Evolutionary conservation across 78 protist species (phyloP), one percentile per base, ranked within the genome.

Genomic region (Dictyostelium firmibasis): DNA sequence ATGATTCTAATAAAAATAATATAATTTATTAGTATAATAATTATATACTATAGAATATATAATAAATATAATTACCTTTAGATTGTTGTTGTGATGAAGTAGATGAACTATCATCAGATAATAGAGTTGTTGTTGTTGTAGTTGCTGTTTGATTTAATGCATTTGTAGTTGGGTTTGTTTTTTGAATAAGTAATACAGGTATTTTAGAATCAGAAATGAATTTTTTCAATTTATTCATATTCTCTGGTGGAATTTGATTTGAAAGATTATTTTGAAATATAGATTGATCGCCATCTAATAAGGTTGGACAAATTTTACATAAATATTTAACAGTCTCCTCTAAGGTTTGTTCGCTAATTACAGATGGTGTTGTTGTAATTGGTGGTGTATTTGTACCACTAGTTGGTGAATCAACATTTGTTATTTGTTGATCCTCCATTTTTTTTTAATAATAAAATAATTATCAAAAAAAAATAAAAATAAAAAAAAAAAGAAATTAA

Each of bases 161-260:
- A 14, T 27, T 27, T 72, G 23, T 9, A 29, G 62, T 67, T 41
- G 23, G 25, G 13, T 25, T 13, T 60, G 70, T 35, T 38, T 92
- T 92, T 84, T 92, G 96, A 74, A 92, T 81, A 11, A 92, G 44
- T 53, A 92, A 81, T 69, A 92, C 96, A 20, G 96, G 96, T 44
- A 74, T 44, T 70, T 92, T 85, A 25, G 96, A 33, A 41, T 92
- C 96, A 1, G 84, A 31, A 20, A 85, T 85, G 43, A 92, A 92
- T 62, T 86, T 81, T 60, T 81, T 79, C 3, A 92, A 35, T 60
- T 75, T 81, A 3, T 10, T 76, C 38, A 53, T 20, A 62, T 64
- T 27, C 20, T 92, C 92, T 47, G 47, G 67, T 31, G 27, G 79
- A 29, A 43, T 53, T 74, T 25, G 72, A 31, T 43, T 27, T 31